A percentile compares a stretch with the other conserved stretches of the same genome.
Conservation (phyloP, 1,139 yeast species). For the Yamadazyma diddensiae region DNA sequence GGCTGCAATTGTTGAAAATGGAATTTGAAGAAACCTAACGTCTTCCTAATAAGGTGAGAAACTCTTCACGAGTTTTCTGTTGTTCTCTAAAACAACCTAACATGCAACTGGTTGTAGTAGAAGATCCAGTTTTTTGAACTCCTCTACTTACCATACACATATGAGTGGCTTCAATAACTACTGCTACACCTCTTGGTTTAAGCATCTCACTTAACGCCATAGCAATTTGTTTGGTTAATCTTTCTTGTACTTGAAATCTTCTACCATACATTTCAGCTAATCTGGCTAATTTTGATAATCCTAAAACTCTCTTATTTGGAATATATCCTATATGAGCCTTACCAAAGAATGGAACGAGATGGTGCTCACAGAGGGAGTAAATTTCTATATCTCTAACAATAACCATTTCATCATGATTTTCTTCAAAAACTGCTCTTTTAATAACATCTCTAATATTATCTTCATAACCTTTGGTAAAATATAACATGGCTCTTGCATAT, state of each 20-base stretch:
- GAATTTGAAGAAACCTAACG: slow-evolving; percentile 16
- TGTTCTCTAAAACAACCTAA: slow-evolving; percentile 90
- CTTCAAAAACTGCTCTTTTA: slow-evolving; percentile 94
- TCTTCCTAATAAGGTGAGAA: slow-evolving; percentile 75
- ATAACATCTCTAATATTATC: slow-evolving; percentile 88
- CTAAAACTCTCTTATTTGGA: slow-evolving; percentile 92
- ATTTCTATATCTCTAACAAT: slow-evolving; percentile 93
- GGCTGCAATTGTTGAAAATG: slow-evolving; percentile 19
- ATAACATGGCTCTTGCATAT: slow-evolving; percentile 94
- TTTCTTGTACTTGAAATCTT: slow-evolving; percentile 93
- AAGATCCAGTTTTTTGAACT: slow-evolving; percentile 90
- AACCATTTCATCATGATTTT: slow-evolving; percentile 98
- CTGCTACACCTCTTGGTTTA: slow-evolving; percentile 96
- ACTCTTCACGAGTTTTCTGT: slow-evolving; percentile 95
- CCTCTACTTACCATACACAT: slow-evolving; percentile 99
- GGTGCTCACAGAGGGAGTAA: slow-evolving; percentile 94
- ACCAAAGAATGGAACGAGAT: slow-evolving; percentile 94
- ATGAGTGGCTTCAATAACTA: slow-evolving; percentile 94
- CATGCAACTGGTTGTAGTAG: slow-evolving; percentile 96
- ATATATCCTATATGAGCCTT: slow-evolving; percentile 96
- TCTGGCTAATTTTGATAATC: slow-evolving; percentile 89
- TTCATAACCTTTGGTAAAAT: slow-evolving; percentile 94
- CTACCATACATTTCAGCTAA: slow-evolving; percentile 96
- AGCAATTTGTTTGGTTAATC: slow-evolving; percentile 95
- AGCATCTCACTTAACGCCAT: slow-evolving; percentile 90